A percentile compares a stretch with the other conserved stretches of the same genome.
phyloP scores from a whole-genome alignment of 2,329 filamentous ascomycete genomes.

The Xenosphaeropsis pyriputrescens region DNA sequence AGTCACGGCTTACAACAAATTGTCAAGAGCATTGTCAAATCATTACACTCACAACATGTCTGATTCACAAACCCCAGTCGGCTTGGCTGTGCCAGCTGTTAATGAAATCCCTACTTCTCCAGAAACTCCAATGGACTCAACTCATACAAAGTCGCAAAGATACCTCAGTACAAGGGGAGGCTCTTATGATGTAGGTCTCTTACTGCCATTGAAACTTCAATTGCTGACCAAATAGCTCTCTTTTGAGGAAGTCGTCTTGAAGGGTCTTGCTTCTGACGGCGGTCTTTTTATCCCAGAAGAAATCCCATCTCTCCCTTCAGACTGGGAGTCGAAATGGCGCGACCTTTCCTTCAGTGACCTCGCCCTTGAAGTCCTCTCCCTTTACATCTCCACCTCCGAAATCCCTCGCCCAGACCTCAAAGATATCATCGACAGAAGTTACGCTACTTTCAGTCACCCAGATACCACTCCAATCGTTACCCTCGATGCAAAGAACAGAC shows the following conservation, averaged over 20 bases:
- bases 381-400: conserved; percentile 75
- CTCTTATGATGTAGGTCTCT: conserved; percentile 39
- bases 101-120: background rate
- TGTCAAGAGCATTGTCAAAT: too few relatives aligned
- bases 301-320: conserved; percentile 47
- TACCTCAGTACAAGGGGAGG: conserved; percentile 50
- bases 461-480: conserved; percentile 69
- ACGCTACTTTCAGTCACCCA: conserved; percentile 72
- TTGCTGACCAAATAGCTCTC: conserved; percentile 43
- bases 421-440: conserved; percentile 70
- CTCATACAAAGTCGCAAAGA: conserved; percentile 35
- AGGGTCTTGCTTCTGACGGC: conserved; percentile 74
- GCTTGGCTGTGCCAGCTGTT: background rate
- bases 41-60: background rate
- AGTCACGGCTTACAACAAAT: too few relatives aligned
- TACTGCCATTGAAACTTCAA: background rate
- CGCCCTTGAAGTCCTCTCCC: conserved; percentile 69
- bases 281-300: conserved; percentile 82
- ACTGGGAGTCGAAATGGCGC: conserved; percentile 60
- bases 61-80: background rate
- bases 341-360: conserved; percentile 68
- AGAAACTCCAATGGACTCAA: conserved; percentile 2
- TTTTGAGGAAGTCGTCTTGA: conserved; percentile 83
- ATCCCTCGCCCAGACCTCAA: conserved; percentile 71
- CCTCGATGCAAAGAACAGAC: conserved; percentile 54